phyloP scores from a whole-genome alignment of 1,284 basidiomycete genomes.

The Boletus sp. region DNA sequence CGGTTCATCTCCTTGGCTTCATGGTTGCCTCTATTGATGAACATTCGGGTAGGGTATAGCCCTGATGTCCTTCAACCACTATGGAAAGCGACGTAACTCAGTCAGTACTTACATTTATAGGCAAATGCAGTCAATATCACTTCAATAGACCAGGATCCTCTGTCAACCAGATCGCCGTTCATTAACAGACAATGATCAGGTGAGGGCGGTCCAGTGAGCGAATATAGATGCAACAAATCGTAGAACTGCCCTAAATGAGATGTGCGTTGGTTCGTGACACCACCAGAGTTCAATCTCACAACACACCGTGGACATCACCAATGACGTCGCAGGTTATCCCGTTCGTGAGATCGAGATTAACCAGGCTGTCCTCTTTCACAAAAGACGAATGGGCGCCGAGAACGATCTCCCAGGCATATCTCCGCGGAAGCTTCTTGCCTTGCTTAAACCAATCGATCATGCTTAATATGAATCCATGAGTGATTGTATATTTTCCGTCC shows the following conservation, averaged over 20 bases:
- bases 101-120: constrained; percentile 77
- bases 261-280: not conserved
- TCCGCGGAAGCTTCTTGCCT: constrained; percentile 81
- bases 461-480: constrained; percentile 73
- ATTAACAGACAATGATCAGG: constrained; percentile 84
- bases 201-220: constrained; percentile 81
- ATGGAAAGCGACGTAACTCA: constrained; percentile 8
- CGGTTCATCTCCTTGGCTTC: constrained; percentile 92
- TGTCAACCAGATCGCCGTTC: constrained; percentile 97
- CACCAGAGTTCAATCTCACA: not conserved
- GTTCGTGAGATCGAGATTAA: constrained; percentile 75
- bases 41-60: constrained; percentile 87
- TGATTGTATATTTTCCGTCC: constrained; percentile 70
- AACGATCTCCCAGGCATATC: constrained; percentile 95
- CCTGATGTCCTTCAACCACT: constrained; percentile 43
- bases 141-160: constrained; percentile 97
- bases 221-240: constrained; percentile 87
- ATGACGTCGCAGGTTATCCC: constrained; percentile 88
- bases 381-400: constrained; percentile 83
- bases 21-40: constrained; percentile 95
- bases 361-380: constrained; percentile 77
- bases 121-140: constrained; percentile 94
- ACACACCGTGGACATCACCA: constrained; percentile 84
- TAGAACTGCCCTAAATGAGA: constrained; percentile 80
- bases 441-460: constrained; percentile 95